These are phyloP conservation scores for Vickermania spadyakhi DNA, from an alignment of 208 protist genomes.

Conservation along the genomic window DNA sequence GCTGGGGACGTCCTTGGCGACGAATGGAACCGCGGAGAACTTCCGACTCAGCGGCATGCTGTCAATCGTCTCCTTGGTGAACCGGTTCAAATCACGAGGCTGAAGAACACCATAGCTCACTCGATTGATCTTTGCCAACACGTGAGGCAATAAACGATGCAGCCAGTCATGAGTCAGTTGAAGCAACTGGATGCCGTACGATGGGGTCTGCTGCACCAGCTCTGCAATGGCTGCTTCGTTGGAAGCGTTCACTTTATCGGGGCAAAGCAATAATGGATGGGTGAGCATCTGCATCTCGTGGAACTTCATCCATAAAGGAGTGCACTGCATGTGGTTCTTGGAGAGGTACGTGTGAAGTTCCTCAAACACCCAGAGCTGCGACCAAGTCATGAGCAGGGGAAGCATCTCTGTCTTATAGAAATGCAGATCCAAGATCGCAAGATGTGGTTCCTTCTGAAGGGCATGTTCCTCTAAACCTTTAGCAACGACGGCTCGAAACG, in stretches of 20 bases:
- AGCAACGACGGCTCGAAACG: slow-evolving; percentile 34
- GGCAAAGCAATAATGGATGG: slow-evolving; percentile 19
- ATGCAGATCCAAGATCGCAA: slow-evolving; percentile 81
- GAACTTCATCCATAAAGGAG: neutral
- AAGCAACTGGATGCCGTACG: slow-evolving; percentile 69
- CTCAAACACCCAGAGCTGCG: slow-evolving; percentile 81
- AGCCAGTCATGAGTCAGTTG: slow-evolving; percentile 89
- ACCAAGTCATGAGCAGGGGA: slow-evolving; percentile 80
- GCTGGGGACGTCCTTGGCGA: slow-evolving; percentile 94
- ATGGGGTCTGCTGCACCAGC: slow-evolving; percentile 4
- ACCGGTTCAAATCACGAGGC: slow-evolving; percentile 48
- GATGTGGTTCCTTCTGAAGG: slow-evolving; percentile 85
- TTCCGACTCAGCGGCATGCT: slow-evolving; percentile 71
- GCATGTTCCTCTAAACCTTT: slow-evolving; percentile 49
- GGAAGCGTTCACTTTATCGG: slow-evolving; percentile 2
- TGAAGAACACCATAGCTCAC: slow-evolving; percentile 90
- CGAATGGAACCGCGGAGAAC: slow-evolving; percentile 91
- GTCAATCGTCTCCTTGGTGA: slow-evolving; percentile 8
- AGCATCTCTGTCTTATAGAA: slow-evolving; percentile 86
- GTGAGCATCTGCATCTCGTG: slow-evolving; percentile 12
- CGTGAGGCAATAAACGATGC: slow-evolving; percentile 85
- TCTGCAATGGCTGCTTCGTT: neutral
- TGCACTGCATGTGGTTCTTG: slow-evolving; percentile 11
- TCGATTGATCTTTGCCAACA: slow-evolving; percentile 91
- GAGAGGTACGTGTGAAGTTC: slow-evolving; percentile 13